Evolutionary conservation across 148 eudicot species (phyloP).

Genomic region (Drosera capensis): DNA sequence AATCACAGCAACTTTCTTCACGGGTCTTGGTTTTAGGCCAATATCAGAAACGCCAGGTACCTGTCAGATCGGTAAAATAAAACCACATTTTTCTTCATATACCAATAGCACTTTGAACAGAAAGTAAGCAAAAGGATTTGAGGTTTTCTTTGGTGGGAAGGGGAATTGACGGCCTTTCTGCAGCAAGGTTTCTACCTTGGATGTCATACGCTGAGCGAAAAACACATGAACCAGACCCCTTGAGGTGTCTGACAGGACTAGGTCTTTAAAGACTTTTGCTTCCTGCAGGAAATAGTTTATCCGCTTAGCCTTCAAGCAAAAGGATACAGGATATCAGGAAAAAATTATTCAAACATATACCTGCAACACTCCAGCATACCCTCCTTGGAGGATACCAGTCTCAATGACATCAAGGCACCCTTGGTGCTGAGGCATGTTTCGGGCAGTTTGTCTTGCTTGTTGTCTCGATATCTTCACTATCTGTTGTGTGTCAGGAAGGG

Average conservation of each 20-base stretch:
- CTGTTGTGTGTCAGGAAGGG: constrained; percentile 51
- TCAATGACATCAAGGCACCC: constrained; percentile 87
- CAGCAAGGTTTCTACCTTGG: constrained; percentile 38
- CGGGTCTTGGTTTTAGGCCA: constrained; percentile 65
- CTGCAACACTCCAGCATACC: constrained; percentile 64
- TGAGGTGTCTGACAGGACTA: constrained; percentile 51
- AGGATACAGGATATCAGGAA: not conserved
- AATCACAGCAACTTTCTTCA: constrained; percentile 79
- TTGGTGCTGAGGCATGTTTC: constrained; percentile 77
- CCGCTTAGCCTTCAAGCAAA: not conserved
- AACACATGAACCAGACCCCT: constrained; percentile 80
- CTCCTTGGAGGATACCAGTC: constrained; percentile 76
- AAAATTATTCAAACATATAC: constrained; percentile 16
- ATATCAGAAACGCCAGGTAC: constrained; percentile 80
- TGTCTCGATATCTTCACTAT: constrained; percentile 51
- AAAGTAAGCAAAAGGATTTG: not conserved
- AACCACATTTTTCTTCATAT: too few species aligned
- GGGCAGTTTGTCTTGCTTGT: constrained; percentile 56
- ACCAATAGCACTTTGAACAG: not conserved
- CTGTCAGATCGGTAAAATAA: constrained; percentile 17
- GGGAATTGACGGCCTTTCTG: not conserved
- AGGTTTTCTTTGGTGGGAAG: not conserved
- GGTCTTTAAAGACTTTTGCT: constrained; percentile 36
- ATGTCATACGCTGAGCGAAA: constrained; percentile 69
- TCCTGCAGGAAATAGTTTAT: constrained; percentile 34